Percentiles rank a stretch among this genome's conserved stretches.
Evolutionary conservation across 2,329 filamentous ascomycete genomes (phyloP).

Genomic region (Neoascochyta sp.): DNA sequence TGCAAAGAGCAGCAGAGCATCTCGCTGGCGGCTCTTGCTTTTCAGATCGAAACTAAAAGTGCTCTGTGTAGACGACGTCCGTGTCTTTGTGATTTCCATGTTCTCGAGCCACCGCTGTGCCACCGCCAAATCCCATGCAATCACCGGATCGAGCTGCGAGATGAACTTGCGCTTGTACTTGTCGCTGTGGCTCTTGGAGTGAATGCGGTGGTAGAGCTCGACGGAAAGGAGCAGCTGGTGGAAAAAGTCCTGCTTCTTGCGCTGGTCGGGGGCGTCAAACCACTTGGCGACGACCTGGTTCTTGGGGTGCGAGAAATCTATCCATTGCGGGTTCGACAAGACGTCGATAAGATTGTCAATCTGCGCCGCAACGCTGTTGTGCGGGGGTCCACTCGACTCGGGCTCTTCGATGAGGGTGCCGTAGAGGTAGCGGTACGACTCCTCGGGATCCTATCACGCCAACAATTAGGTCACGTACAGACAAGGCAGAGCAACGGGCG

Average conservation of each 20-base stretch:
- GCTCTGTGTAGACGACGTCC: constrained; percentile 41
- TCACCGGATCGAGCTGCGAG: constrained; percentile 62
- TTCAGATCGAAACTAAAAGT: constrained; percentile 61
- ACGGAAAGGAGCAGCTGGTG: constrained; percentile 72
- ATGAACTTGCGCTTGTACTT: constrained; percentile 63
- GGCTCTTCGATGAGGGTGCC: constrained; percentile 64
- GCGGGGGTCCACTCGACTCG: constrained; percentile 55
- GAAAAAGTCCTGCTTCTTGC: constrained; percentile 64
- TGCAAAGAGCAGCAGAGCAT: constrained; percentile 65
- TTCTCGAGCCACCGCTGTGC: constrained; percentile 70
- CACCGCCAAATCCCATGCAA: constrained; percentile 71
- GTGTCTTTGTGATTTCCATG: constrained; percentile 62
- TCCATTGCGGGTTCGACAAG: constrained; percentile 66
- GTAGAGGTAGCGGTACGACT: constrained; percentile 59
- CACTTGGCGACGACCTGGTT: constrained; percentile 73
- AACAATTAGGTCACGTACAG: constrained; percentile 31
- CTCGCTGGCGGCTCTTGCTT: constrained; percentile 64
- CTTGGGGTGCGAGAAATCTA: constrained; percentile 65
- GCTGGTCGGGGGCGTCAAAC: constrained; percentile 58
- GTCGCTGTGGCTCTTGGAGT: constrained; percentile 58
- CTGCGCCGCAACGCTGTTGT: constrained; percentile 63
- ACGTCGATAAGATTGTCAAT: constrained; percentile 69
- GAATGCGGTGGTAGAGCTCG: constrained; percentile 68
- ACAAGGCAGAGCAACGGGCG: constrained; percentile 13
- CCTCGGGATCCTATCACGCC: constrained; percentile 37